Conservation (phyloP, 148 eudicot species). For the Amaranthus cruentus region DNA sequence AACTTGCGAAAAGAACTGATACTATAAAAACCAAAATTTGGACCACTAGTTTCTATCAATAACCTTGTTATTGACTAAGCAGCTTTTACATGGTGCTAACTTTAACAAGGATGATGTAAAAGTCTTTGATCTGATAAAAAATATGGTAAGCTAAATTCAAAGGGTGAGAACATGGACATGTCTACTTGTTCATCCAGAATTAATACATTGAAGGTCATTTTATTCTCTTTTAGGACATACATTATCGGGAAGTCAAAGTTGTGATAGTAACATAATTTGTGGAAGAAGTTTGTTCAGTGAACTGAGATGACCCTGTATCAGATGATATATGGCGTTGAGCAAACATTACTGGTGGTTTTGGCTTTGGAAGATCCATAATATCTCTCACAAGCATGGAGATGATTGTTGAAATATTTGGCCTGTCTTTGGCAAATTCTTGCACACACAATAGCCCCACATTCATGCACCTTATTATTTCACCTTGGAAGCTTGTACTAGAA, state of each 20-base stretch:
- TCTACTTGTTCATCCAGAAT: neutral
- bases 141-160: too few relatives aligned
- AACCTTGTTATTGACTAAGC: too few relatives aligned
- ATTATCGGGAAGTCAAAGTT: conserved; percentile 11
- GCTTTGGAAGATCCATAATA: conserved; percentile 22
- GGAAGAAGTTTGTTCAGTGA: conserved; percentile 7
- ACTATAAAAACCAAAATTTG: too few relatives aligned
- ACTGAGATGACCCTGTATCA: conserved; percentile 4
- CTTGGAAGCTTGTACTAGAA: conserved; percentile 6
- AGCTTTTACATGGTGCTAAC: too few relatives aligned
- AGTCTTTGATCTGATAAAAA: too few relatives aligned
- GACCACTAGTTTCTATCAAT: too few relatives aligned
- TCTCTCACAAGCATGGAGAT: conserved; percentile 35
- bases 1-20: too few relatives aligned
- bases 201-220: neutral
- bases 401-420: conserved; percentile 43
- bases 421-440: conserved; percentile 40
- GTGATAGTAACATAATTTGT: conserved; percentile 20
- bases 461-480: conserved; percentile 35
- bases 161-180: too few relatives aligned
- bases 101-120: too few relatives aligned
- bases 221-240: neutral
- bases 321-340: conserved; percentile 8
- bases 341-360: conserved; percentile 33
- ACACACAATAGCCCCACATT: conserved; percentile 52